Conservation (phyloP, 768 basidiomycete genomes). For the Hygrophorus pudorinus region DNA sequence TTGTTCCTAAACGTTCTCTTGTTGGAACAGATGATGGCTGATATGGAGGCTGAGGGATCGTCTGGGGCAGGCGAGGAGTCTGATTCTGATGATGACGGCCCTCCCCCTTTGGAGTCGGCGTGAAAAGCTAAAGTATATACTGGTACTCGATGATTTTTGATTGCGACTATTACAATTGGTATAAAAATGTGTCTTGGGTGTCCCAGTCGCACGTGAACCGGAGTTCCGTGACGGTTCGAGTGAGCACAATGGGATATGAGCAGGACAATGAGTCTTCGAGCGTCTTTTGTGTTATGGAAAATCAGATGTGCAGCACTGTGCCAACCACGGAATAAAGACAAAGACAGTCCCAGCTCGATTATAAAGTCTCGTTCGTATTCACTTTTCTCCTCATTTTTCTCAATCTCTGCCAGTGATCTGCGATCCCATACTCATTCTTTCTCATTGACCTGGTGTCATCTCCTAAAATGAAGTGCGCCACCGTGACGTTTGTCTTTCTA, state of each 20-base stretch:
- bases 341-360: no score
- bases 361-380: constrained; percentile 4
- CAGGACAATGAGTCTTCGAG: constrained; percentile 16
- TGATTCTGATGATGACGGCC: constrained; percentile 53
- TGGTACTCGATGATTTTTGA: background rate
- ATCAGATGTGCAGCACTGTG: background rate
- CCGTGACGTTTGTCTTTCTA: constrained; percentile 18
- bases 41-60: constrained; percentile 8
- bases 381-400: constrained; percentile 15
- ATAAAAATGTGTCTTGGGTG: no score
- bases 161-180: background rate
- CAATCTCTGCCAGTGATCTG: constrained; percentile 1
- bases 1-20: background rate
- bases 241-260: no score
- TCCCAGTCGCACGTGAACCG: background rate
- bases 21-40: background rate
- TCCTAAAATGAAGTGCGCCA: constrained; percentile 24
- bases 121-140: background rate
- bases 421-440: constrained; percentile 3
- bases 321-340: background rate
- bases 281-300: constrained; percentile 10
- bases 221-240: no score
- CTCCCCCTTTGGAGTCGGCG: constrained; percentile 72
- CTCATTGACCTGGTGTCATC: constrained; percentile 14
- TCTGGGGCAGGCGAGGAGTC: constrained; percentile 31